Base-by-base conservation (phyloP, 345 rosid genomes). In the Eucalyptus pauciflora region DNA sequence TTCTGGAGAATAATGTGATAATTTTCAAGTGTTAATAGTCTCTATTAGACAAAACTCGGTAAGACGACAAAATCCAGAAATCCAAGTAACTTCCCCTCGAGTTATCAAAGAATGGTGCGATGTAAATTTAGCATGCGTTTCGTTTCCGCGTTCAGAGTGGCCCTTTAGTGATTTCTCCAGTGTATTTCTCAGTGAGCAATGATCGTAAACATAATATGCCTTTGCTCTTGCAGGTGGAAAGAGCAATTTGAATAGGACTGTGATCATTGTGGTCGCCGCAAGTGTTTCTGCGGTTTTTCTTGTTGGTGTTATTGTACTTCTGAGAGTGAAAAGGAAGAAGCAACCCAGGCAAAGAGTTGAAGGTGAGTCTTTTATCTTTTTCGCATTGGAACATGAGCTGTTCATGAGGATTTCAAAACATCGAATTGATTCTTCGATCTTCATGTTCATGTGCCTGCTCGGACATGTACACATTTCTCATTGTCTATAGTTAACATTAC, bases 241-340 rank as follows among this genome's bases (percentile, higher is more conserved):
- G 85, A 87, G 85, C 15, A 67, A 67, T 43, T 87, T 46, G 41
- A 12, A 48, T 8, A n/a, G 4, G 41, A 69, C 41, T n/a, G 27
- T 67, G 48, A 69, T 94, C 50, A 83, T 94, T 52, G 95, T 91
- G 43, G 91, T 64, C 88, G 54, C 64, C 52, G 25, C 83, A 87
- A 86, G 31, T 92, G 93, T 94, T 93, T 89, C 92, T 90, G 27
- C 48, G 51, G 33, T 94, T 86, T 83, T n/a, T 88, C 31, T 89
- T 93, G 22, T 92, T 90, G 94, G 85, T 45, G 27, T 69, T 51
- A 7, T 87, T 58, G 12, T 87, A 9, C 50, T 67, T 48, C 13
- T 87, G 37, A 87, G 12, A 87, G 85, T 11, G 92, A 87, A 85
- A 94, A 94, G 7, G 91, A 85, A 50, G 60, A 67, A 20, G 54